A percentile compares a stretch with the other conserved stretches of the same genome.
Conservation (phyloP, 2,329 filamentous ascomycete species). For the Lachnellula occidentalis region DNA sequence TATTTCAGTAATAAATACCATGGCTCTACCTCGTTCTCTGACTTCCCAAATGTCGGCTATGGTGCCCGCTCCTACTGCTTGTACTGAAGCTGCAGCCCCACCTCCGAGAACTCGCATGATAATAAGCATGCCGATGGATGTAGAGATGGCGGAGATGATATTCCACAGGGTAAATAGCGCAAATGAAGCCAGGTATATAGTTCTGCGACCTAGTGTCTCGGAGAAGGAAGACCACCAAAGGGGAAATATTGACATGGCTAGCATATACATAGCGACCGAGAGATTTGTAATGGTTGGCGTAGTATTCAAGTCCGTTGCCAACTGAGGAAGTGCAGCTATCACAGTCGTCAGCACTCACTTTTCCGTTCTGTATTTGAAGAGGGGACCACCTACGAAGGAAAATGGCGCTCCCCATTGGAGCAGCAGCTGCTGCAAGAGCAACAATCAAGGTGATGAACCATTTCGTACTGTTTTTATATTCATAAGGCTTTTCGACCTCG, state of each 20-base stretch:
- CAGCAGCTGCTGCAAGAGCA: constrained; percentile 68
- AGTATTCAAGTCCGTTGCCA: constrained; percentile 57
- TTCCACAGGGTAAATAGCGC: constrained; percentile 66
- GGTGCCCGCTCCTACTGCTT: constrained; percentile 77
- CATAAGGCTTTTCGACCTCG: constrained; percentile 70
- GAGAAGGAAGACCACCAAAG: constrained; percentile 80
- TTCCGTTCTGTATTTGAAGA: background rate
- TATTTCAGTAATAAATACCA: constrained; percentile 36
- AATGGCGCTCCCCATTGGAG: constrained; percentile 79
- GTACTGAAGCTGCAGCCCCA: constrained; percentile 73
- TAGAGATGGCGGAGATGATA: constrained; percentile 61
- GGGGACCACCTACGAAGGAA: constrained; percentile 63
- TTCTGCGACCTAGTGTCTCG: constrained; percentile 65
- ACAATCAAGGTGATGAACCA: constrained; percentile 79
- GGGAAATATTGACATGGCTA: constrained; percentile 77
- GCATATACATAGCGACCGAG: constrained; percentile 74
- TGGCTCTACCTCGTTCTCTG: constrained; percentile 67
- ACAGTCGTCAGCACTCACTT: constrained; percentile 4
- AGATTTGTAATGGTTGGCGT: constrained; percentile 66
- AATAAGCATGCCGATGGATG: constrained; percentile 69
- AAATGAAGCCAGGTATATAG: constrained; percentile 75
- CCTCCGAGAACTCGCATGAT: constrained; percentile 69
- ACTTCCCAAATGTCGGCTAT: constrained; percentile 77
- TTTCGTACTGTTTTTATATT: constrained; percentile 70
- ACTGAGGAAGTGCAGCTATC: constrained; percentile 60